A percentile compares a stretch with the other conserved stretches of the same genome.
Evolutionary conservation across 2,329 filamentous ascomycete species (phyloP).

Genomic region (Venturia effusa): DNA sequence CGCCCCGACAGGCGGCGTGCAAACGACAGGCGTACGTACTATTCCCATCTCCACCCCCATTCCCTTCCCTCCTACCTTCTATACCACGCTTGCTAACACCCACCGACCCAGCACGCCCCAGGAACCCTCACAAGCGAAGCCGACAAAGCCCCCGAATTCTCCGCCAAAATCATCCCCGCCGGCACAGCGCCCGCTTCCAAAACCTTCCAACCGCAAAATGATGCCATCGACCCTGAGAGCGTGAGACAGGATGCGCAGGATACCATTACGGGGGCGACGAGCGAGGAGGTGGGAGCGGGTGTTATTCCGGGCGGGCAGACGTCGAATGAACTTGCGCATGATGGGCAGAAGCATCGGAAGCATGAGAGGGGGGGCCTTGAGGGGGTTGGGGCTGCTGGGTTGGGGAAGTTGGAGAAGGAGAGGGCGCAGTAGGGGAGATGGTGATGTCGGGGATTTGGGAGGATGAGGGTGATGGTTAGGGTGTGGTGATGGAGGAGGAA

Average conservation of each 20-base stretch:
- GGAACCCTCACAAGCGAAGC: constrained; percentile 49
- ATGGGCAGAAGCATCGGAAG: constrained; percentile 32
- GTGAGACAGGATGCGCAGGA: constrained; percentile 32
- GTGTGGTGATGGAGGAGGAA: too few relatives aligned
- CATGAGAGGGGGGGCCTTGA: constrained; percentile 32
- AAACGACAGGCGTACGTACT: constrained; percentile 5
- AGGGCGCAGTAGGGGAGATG: background rate
- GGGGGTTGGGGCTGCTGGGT: constrained; percentile 28
- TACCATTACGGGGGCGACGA: constrained; percentile 42
- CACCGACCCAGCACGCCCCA: constrained; percentile 53
- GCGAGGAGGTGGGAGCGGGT: constrained; percentile 41
- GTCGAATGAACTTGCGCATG: constrained; percentile 36
- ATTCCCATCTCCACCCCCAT: background rate
- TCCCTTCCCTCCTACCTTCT: too few relatives aligned
- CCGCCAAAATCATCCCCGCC: constrained; percentile 47
- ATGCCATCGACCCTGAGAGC: constrained; percentile 32
- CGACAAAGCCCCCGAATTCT: constrained; percentile 52
- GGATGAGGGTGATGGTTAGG: too few relatives aligned
- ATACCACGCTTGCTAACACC: background rate
- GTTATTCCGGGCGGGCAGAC: constrained; percentile 43
- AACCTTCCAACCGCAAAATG: constrained; percentile 35
- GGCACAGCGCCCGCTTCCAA: constrained; percentile 49
- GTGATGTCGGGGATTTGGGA: background rate
- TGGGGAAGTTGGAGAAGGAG: background rate
- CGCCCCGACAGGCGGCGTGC: background rate